These are phyloP conservation scores for Fusarium neocosmosporiellum DNA, from an alignment of 2,329 filamentous ascomycete genomes.

Conservation along the genomic window DNA sequence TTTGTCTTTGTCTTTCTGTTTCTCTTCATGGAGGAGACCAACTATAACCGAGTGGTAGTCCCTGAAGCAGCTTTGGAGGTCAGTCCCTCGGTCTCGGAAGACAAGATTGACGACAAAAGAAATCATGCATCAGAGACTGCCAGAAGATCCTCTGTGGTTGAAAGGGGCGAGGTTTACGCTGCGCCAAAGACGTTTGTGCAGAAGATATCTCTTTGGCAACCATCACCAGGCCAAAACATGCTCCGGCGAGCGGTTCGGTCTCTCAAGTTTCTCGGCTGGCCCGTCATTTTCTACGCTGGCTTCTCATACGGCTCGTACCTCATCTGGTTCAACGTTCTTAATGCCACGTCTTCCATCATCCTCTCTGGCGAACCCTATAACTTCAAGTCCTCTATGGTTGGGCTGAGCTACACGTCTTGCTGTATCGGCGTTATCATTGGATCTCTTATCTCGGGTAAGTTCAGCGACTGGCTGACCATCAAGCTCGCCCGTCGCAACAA, in stretches of 20 bases:
- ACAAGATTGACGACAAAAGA: conserved; percentile 13
- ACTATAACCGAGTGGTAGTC: conserved; percentile 55
- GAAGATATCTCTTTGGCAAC: conserved; percentile 56
- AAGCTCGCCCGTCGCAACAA: conserved; percentile 53
- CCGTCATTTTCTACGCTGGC: conserved; percentile 55
- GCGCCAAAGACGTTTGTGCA: conserved; percentile 53
- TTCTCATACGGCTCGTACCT: conserved; percentile 57
- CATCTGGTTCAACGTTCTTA: conserved; percentile 57
- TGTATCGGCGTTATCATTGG: conserved; percentile 49
- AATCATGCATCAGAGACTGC: background rate
- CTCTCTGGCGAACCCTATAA: conserved; percentile 52
- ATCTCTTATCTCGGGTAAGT: conserved; percentile 45
- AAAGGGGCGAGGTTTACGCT: conserved; percentile 13
- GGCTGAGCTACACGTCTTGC: conserved; percentile 52
- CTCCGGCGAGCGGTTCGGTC: conserved; percentile 51
- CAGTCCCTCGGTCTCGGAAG: background rate
- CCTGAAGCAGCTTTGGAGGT: background rate
- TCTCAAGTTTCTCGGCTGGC: conserved; percentile 53
- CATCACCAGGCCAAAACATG: conserved; percentile 48
- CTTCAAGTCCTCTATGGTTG: conserved; percentile 53
- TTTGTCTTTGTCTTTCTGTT: conserved; percentile 55
- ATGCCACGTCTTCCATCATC: conserved; percentile 56
- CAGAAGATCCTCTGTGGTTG: background rate
- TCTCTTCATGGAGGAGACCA: conserved; percentile 70
- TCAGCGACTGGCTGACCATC: conserved; percentile 54